Evolutionary conservation across 257 asterid species (phyloP).

Genomic region (Solanum rostratum): DNA sequence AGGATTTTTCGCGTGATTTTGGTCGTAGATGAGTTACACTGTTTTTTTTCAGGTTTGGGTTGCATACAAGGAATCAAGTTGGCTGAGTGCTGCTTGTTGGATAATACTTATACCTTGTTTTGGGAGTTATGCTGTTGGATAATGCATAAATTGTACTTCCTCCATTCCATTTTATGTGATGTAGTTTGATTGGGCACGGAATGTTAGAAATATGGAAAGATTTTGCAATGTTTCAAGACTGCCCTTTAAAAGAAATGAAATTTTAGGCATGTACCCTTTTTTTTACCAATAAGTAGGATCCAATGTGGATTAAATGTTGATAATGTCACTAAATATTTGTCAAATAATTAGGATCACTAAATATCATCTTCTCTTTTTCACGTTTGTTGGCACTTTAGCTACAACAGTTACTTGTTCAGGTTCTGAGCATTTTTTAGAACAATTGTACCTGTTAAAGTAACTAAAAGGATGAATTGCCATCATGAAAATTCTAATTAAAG

Average conservation of each 20-base stretch:
- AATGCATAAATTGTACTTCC: neutral
- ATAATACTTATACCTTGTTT: constrained; percentile 50
- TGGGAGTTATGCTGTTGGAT: constrained; percentile 43
- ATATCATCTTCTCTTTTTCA: neutral
- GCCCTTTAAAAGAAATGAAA: neutral
- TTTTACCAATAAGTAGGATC: neutral
- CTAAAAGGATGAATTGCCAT: too few species aligned
- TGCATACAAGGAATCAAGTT: constrained; percentile 66
- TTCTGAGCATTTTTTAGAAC: neutral
- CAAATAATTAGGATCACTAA: too few species aligned
- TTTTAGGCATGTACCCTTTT: neutral
- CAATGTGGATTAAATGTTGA: neutral
- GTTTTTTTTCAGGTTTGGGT: constrained; percentile 72
- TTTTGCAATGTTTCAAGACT: neutral
- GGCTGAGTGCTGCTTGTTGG: constrained; percentile 44
- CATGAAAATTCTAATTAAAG: neutral
- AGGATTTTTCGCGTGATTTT: constrained; percentile 12
- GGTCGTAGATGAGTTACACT: neutral
- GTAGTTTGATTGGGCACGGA: neutral
- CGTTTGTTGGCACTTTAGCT: neutral
- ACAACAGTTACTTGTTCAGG: neutral
- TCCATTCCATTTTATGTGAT: neutral
- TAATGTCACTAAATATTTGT: neutral
- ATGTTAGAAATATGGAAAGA: neutral
- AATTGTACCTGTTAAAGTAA: too few species aligned